These are phyloP conservation scores for Tilletia horrida DNA, from an alignment of 1,284 basidiomycete species.

Conservation along the genomic window DNA sequence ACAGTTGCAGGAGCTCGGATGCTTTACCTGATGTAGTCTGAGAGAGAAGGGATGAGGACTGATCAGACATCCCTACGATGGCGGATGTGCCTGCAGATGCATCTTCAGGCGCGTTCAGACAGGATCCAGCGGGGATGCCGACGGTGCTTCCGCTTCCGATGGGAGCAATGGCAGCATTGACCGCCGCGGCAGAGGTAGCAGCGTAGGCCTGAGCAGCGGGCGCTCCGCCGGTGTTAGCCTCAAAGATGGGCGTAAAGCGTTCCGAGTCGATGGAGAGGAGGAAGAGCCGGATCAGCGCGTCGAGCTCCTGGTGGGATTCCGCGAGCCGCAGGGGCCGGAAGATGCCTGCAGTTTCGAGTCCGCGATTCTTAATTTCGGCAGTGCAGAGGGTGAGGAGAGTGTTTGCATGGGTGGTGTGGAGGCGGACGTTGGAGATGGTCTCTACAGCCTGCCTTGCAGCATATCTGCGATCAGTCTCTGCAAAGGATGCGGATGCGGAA, in stretches of 20 bases:
- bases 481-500: conserved; percentile 14
- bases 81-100: neutral
- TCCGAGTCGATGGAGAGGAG: conserved; percentile 32
- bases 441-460: conserved; percentile 23
- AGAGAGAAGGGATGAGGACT: neutral
- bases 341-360: conserved; percentile 41
- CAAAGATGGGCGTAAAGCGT: conserved; percentile 10
- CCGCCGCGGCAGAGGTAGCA: neutral
- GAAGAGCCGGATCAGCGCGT: conserved; percentile 40
- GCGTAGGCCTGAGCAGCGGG: neutral
- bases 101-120: conserved; percentile 4
- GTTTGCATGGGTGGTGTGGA: conserved; percentile 24
- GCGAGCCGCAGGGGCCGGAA: conserved; percentile 42
- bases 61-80: neutral
- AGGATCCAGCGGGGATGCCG: neutral
- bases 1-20: conserved; percentile 7
- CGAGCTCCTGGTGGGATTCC: conserved; percentile 28
- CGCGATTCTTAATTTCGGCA: conserved; percentile 32
- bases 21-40: neutral
- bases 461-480: conserved; percentile 12
- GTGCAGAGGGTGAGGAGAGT: conserved; percentile 33
- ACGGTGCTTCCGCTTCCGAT: conserved; percentile 4
- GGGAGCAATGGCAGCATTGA: conserved; percentile 12
- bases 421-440: conserved; percentile 30
- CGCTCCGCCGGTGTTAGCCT: neutral